Conservation (phyloP, 2,329 filamentous ascomycete species). For the Stagonosporopsis cucurbitacearum region DNA sequence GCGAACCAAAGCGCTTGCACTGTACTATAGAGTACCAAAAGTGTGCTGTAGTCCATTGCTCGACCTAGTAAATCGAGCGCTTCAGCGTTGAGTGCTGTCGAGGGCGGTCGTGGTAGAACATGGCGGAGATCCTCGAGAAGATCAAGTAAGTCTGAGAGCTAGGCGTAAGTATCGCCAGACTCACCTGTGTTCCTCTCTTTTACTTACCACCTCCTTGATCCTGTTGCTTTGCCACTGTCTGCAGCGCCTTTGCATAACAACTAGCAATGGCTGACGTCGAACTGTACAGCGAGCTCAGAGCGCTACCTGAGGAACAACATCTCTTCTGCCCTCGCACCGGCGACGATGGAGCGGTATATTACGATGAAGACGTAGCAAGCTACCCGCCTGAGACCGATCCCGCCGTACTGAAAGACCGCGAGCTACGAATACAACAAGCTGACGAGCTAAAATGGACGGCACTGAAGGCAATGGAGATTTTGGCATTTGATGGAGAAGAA, state of each 20-base stretch:
- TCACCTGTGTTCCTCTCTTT: background rate
- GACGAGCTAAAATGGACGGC: constrained; percentile 50
- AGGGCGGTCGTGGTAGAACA: constrained; percentile 23
- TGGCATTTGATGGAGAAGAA: constrained; percentile 57
- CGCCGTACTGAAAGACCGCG: constrained; percentile 36
- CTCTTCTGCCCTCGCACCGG: constrained; percentile 57
- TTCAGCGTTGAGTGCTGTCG: constrained; percentile 2
- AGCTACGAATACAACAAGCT: constrained; percentile 47
- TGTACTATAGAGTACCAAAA: background rate
- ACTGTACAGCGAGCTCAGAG: constrained; percentile 44
- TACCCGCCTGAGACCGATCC: constrained; percentile 38
- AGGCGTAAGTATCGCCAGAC: background rate
- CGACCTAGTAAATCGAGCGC: constrained; percentile 13
- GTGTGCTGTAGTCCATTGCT: constrained; percentile 20
- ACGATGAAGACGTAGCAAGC: constrained; percentile 53
- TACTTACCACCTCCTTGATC: background rate
- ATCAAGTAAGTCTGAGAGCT: constrained; percentile 38
- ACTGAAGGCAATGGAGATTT: constrained; percentile 53
- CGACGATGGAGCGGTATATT: constrained; percentile 48
- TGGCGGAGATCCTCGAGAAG: constrained; percentile 45
- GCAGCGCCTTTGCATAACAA: background rate
- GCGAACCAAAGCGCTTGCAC: background rate
- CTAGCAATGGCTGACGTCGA: constrained; percentile 33
- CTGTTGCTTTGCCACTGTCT: background rate
- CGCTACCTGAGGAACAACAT: constrained; percentile 50